These are phyloP conservation scores for Bjerkandera adusta DNA, from an alignment of 1,284 basidiomycete genomes.

Conservation along the genomic window DNA sequence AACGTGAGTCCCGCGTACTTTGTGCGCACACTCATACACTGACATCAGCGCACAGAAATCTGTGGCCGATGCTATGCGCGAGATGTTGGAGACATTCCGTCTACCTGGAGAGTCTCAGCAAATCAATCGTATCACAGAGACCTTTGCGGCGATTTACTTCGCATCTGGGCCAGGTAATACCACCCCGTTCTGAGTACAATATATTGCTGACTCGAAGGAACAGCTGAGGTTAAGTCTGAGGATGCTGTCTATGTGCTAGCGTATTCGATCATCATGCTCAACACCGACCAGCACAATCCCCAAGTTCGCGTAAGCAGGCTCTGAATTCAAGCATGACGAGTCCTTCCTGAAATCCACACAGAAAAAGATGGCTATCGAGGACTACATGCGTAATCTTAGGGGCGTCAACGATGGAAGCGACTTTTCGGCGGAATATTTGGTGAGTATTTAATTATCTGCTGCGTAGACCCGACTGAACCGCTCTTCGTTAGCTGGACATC, in stretches of 20 bases:
- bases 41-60: constrained; percentile 70
- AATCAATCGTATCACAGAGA: constrained; percentile 92
- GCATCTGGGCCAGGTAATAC: constrained; percentile 71
- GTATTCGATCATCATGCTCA: constrained; percentile 98
- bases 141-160: constrained; percentile 91
- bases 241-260: constrained; percentile 95
- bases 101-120: constrained; percentile 96
- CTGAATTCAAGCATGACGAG: constrained; percentile 5
- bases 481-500: constrained; percentile 63
- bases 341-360: constrained; percentile 31
- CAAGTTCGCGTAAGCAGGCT: constrained; percentile 73
- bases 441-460: constrained; percentile 33
- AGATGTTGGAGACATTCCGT: constrained; percentile 91
- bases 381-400: constrained; percentile 90
- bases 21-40: constrained; percentile 10
- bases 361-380: constrained; percentile 97
- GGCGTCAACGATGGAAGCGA: constrained; percentile 89
- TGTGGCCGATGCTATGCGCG: constrained; percentile 93
- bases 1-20: constrained; percentile 51
- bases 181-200: background rate
- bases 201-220: constrained; percentile 4
- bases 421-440: constrained; percentile 86
- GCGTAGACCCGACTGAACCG: constrained; percentile 5
- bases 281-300: constrained; percentile 98
- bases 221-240: constrained; percentile 85